Conservation (phyloP, 495 filamentous ascomycete species). For the Terfezia claveryi region DNA sequence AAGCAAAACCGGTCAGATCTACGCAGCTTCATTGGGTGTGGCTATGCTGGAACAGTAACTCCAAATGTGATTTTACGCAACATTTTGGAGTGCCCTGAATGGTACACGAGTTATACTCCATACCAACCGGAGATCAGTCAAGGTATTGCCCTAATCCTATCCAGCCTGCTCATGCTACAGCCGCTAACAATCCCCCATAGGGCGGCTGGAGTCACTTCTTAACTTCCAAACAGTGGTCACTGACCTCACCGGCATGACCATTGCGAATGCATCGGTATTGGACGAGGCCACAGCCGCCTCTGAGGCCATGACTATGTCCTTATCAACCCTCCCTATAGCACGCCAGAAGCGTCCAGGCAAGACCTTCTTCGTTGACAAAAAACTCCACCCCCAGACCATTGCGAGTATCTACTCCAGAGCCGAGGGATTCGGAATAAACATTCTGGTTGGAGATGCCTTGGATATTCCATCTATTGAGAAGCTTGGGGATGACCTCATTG, state of each 20-base stretch:
- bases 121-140: slow-evolving; percentile 98
- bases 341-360: slow-evolving; percentile 56
- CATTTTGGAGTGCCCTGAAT: slow-evolving; percentile 78
- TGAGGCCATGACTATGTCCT: slow-evolving; percentile 90
- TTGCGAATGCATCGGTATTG: slow-evolving; percentile 83
- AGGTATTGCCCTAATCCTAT: slow-evolving; percentile 20
- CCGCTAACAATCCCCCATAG: slow-evolving; percentile 5
- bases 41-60: slow-evolving; percentile 69
- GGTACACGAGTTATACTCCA: slow-evolving; percentile 98
- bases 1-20: slow-evolving; percentile 34
- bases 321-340: slow-evolving; percentile 48
- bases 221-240: slow-evolving; percentile 94
- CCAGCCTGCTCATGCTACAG: not conserved
- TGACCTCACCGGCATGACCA: slow-evolving; percentile 70
- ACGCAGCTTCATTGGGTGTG: slow-evolving; percentile 59
- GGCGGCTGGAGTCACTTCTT: slow-evolving; percentile 71
- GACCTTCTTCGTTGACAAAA: slow-evolving; percentile 61
- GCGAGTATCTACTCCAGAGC: slow-evolving; percentile 70
- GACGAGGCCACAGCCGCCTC: slow-evolving; percentile 90
- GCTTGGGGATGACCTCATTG: slow-evolving; percentile 66
- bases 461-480: slow-evolving; percentile 32
- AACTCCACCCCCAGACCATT: slow-evolving; percentile 75
- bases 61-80: slow-evolving; percentile 91
- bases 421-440: slow-evolving; percentile 77
- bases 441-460: slow-evolving; percentile 50